A percentile compares a stretch with the other conserved stretches of the same genome.
Evolutionary conservation across 495 filamentous ascomycete species (phyloP).

Genomic region (Penicillium cosmopolitanum): DNA sequence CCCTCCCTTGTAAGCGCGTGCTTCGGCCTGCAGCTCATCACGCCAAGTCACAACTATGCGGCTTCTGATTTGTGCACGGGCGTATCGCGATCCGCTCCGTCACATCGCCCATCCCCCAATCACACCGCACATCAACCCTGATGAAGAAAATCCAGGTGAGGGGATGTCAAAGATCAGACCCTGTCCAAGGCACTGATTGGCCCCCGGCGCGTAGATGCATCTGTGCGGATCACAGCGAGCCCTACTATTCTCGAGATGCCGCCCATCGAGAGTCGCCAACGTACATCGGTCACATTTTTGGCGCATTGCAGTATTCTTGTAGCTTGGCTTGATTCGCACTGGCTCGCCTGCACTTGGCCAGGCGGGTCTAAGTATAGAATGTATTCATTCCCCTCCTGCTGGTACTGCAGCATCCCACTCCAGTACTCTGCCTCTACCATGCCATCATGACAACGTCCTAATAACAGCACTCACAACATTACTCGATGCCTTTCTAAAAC

Average conservation of each 20-base stretch:
- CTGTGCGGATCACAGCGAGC: conserved; percentile 28
- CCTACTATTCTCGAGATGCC: conserved; percentile 12
- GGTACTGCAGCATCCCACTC: conserved; percentile 10
- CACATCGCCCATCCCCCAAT: conserved; percentile 31
- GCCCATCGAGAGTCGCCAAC: conserved; percentile 3
- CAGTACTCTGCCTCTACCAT: conserved; percentile 12
- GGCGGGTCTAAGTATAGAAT: conserved; percentile 32
- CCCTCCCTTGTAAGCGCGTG: conserved; percentile 21
- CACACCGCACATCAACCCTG: conserved; percentile 16
- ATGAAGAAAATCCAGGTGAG: conserved; percentile 24
- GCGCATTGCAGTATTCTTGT: conserved; percentile 21
- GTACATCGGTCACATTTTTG: conserved; percentile 22
- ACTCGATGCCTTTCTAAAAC: not conserved
- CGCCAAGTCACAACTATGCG: conserved; percentile 21
- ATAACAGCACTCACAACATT: not conserved
- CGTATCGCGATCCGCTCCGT: conserved; percentile 28
- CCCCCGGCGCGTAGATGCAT: conserved; percentile 16
- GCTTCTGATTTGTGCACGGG: conserved; percentile 26
- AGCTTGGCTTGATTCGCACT: conserved; percentile 3
- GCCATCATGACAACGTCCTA: conserved; percentile 6
- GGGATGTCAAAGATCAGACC: conserved; percentile 11
- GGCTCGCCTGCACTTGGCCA: conserved; percentile 9
- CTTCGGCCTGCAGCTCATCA: conserved; percentile 34
- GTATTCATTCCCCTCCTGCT: conserved; percentile 19
- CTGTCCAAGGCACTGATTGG: conserved; percentile 18